Conservation (phyloP, 176 grass and related monocot genomes). For the Carex kokanica region DNA sequence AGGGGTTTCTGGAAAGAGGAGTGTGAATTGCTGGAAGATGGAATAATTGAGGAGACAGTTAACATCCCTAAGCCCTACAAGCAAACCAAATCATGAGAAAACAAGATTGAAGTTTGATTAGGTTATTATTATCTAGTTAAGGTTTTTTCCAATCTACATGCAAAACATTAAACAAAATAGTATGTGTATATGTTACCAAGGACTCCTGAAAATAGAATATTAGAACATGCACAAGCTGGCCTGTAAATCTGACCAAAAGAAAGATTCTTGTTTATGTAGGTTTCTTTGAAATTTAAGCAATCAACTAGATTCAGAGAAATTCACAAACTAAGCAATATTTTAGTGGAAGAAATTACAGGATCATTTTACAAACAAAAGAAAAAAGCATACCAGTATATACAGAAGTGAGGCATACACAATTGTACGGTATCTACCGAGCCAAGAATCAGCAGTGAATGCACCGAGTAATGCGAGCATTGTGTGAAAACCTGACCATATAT, state of each 20-base stretch:
- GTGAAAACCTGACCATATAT: constrained; percentile 31
- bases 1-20: too few species aligned
- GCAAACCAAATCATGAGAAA: neutral
- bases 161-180: too few species aligned
- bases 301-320: neutral
- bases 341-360: neutral
- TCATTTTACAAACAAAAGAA: neutral
- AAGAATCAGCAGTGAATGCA: constrained; percentile 20
- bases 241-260: too few species aligned
- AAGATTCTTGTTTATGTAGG: too few species aligned
- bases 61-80: constrained; percentile 71
- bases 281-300: too few species aligned
- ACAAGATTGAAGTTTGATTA: too few species aligned
- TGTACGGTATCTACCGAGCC: constrained; percentile 32
- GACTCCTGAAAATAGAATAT: too few species aligned
- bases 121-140: too few species aligned
- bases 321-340: neutral
- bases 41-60: constrained; percentile 48
- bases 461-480: constrained; percentile 35
- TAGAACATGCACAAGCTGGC: too few species aligned
- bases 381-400: constrained; percentile 28
- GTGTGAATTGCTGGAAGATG: constrained; percentile 30
- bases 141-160: too few species aligned
- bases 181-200: too few species aligned
- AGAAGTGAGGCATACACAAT: constrained; percentile 19